Conservation (phyloP, 2,329 filamentous ascomycete genomes). For the Gyromitra esculenta region DNA sequence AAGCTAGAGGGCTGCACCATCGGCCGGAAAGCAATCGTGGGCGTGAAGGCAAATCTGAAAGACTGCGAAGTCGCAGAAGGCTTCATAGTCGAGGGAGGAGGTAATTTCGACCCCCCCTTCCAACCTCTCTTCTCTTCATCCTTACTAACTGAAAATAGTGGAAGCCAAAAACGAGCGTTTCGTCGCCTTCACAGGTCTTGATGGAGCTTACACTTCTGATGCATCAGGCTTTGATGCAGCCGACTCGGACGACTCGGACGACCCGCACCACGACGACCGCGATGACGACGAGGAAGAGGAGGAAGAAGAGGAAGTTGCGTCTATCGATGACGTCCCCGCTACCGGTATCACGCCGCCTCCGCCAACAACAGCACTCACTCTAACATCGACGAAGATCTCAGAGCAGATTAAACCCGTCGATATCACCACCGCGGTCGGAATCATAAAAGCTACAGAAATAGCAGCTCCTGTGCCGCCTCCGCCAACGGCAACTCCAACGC, state of each 20-base stretch:
- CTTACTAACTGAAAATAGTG: conserved; percentile 61
- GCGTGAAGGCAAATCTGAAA: conserved; percentile 80
- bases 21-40: conserved; percentile 81
- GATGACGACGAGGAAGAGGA: conserved; percentile 52
- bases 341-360: background rate
- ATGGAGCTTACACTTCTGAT: conserved; percentile 59
- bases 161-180: conserved; percentile 74
- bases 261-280: conserved; percentile 1
- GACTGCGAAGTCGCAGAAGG: conserved; percentile 95
- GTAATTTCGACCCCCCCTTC: conserved; percentile 64
- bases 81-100: conserved; percentile 80
- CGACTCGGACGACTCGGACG: conserved; percentile 19
- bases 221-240: conserved; percentile 45
- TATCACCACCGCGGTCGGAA: conserved; percentile 8
- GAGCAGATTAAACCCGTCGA: conserved; percentile 10
- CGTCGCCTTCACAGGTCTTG: conserved; percentile 73
- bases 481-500: conserved; percentile 2
- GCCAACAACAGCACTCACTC: conserved; percentile 8
- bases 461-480: background rate
- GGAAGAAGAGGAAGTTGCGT: conserved; percentile 32
- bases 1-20: conserved; percentile 88
- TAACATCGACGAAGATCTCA: background rate
- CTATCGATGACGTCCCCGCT: conserved; percentile 13
- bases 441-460: conserved; percentile 9
- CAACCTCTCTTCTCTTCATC: background rate